Evolutionary conservation across 495 filamentous ascomycete genomes (phyloP), one percentile per base, ranked within the genome.

Genomic region (Xylaria castorea): DNA sequence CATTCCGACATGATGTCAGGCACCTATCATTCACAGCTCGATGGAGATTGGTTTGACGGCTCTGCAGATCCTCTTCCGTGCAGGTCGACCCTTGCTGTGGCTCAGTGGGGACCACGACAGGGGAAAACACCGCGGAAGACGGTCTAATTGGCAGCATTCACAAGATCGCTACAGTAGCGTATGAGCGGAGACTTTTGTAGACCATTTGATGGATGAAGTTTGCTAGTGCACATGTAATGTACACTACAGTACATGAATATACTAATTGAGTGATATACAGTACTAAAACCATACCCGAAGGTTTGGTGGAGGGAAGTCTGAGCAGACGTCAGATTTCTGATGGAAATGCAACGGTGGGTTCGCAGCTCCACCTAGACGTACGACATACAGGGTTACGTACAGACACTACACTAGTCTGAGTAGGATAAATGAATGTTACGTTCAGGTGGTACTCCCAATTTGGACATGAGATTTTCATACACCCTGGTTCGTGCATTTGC

Each of bases 301-400:
- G n/a, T n/a, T n/a, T n/a, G n/a, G n/a, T n/a, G n/a, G n/a, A n/a
- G n/a, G n/a, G n/a, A 5, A 51, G 48, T 51, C n/a, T 3, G 25
- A 14, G 25, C 25, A 9, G 25, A 57, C 44, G 38, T 16, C 20
- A 32, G 42, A 50, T 66, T 42, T 66, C 63, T 42, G 25, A 14
- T 44, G 18, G 14, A 32, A 66, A 32, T 66, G 40, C 25, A 66
- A 48, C 14, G 25, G 42, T 65, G 62, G 62, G 62, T 65, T 65
- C 62, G 42, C 48, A n/a, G 42, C 38, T 50, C 42, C 62, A 48
- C 48, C 16, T 30, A 64, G 64, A 36, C 30, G 64, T 67, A 67
- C 25, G 48, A 67, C 48, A 67, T 67, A n/a, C 64, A 67, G 64
- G 64, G 64, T 67, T 53, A 53, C 64, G n/a, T 27, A 53, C 25